phyloP scores from a whole-genome alignment of 805 yeast species.

The Kuraishia floccosa region DNA sequence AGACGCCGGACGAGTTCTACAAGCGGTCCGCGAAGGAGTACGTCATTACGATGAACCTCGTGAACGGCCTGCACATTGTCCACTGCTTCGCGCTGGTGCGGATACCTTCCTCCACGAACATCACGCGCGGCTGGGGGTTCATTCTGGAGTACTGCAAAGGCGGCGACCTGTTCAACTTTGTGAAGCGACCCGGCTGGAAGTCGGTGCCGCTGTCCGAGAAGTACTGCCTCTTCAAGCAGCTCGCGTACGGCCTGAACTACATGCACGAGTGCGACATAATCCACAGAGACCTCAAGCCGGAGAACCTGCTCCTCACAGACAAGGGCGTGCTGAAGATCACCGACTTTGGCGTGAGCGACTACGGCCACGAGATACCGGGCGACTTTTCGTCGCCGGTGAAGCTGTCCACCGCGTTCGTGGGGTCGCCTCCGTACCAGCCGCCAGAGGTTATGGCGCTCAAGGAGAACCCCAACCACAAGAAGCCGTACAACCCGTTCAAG shows the following conservation, averaged over 20 bases:
- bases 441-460: constrained; percentile 61
- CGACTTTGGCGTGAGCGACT: constrained; percentile 85
- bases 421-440: constrained; percentile 77
- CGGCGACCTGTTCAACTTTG: constrained; percentile 54
- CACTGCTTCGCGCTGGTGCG: constrained; percentile 45
- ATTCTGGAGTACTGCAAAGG: constrained; percentile 49
- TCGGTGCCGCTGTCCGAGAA: constrained; percentile 37
- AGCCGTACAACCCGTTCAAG: constrained; percentile 46
- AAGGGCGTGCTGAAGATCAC: constrained; percentile 61
- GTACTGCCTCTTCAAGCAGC: constrained; percentile 65
- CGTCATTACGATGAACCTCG: constrained; percentile 46
- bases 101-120: constrained; percentile 41
- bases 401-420: constrained; percentile 43
- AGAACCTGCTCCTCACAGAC: constrained; percentile 63
- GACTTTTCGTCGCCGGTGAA: constrained; percentile 35
- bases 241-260: constrained; percentile 50
- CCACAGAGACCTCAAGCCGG: constrained; percentile 93
- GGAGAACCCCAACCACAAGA: constrained; percentile 22
- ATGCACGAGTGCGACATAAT: constrained; percentile 75
- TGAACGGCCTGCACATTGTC: constrained; percentile 51
- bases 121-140: constrained; percentile 75
- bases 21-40: constrained; percentile 60
- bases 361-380: constrained; percentile 47
- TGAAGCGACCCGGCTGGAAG: constrained; percentile 54
- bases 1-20: constrained; percentile 64